Evolutionary conservation across 2,329 filamentous ascomycete species (phyloP).

Genomic region (Tolypocladium tropicale): DNA sequence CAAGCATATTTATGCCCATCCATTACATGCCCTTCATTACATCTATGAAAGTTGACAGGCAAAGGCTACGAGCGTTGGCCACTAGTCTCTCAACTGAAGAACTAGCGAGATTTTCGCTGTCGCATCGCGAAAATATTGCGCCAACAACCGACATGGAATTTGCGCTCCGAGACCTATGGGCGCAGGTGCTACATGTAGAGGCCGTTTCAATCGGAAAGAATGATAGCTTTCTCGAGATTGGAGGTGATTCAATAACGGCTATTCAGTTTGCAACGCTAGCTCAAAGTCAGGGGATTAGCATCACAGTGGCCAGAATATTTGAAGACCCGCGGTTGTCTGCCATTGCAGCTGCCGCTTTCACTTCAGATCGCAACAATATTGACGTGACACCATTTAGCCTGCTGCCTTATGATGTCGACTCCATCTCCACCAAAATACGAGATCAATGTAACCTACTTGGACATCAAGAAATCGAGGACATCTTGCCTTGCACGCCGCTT

Average conservation of each 20-base stretch:
- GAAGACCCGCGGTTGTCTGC: not conserved
- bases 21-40: not conserved
- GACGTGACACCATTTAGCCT: not conserved
- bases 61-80: not conserved
- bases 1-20: conserved; percentile 1
- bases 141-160: not conserved
- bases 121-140: not conserved
- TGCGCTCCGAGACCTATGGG: conserved; percentile 4
- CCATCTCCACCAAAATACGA: no score
- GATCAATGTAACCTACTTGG: not conserved
- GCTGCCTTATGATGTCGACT: no score
- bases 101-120: not conserved
- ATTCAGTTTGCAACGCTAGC: not conserved
- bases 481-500: conserved; percentile 27
- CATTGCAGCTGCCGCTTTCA: not conserved
- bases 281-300: not conserved
- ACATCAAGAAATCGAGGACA: conserved; percentile 14
- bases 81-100: not conserved
- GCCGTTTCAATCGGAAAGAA: not conserved
- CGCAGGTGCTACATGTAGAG: conserved; percentile 24
- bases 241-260: conserved; percentile 18
- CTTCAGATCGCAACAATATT: no score
- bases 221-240: conserved; percentile 17
- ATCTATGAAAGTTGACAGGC: not conserved
- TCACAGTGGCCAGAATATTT: conserved; percentile 9